Evolutionary conservation across 164 flowering plant genomes (phyloP), one percentile per base, ranked within the genome.

Genomic region (Platanus orientalis): DNA sequence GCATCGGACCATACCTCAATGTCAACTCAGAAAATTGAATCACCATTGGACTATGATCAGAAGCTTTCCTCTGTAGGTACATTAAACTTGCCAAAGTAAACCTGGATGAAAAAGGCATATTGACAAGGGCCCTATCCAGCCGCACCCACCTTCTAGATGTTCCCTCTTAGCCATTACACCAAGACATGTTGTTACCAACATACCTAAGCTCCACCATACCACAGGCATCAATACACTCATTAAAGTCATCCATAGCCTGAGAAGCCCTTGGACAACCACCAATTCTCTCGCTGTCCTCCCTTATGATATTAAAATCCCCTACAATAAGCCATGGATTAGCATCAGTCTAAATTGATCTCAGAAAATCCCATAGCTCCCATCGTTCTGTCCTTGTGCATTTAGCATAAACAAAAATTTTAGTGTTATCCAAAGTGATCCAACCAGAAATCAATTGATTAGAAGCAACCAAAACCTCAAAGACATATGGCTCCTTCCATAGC

Each of bases 121-220:
- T 55, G 13, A 28, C 40, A 23, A 55, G 17, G 6, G 40, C 26
- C n/a, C 40, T n/a, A 30, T 55, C 58, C 36, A 55, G 17, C 10
- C 40, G 34, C 4, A 34, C 58, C 58, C 58, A 55, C 5, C 39
- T 55, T 10, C 58, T 6, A 27, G 34, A 7, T 3, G n/a, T 2
- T 2, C 58, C 58, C 6, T 55, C 58, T 19, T 55, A 34, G 34
- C 58, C 58, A 30, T 55, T 55, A n/a, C 58, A 55, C 58, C 58
- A 55, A 55, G 58, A 7, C n/a, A 55, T 4, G 2, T 30, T 12
- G 5, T n/a, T 30, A 2, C 58, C 58, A 4, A 27, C 20, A 27
- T 19, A 27, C 6, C 13, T 2, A 6, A 28, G 4, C 11, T 55
- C 58, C 20, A 55, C 19, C 34, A 55, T 2, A 4, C 58, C 58